Conservation (phyloP, 129 eudicot genomes). For the Artemisia tridentata region DNA sequence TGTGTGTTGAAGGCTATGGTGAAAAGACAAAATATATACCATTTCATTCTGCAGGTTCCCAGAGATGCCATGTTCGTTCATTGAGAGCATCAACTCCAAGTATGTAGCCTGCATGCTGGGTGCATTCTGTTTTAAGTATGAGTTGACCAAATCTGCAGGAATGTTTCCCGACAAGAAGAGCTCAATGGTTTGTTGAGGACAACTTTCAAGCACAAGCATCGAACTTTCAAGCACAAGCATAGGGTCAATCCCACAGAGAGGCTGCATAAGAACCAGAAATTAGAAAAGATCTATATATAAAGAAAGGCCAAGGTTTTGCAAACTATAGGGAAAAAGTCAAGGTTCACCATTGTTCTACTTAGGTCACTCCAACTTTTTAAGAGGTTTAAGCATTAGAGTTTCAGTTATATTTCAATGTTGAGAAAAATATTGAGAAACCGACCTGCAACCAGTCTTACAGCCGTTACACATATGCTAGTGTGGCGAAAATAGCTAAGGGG, state of each 20-base stretch:
- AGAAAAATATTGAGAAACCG: no score
- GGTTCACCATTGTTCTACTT: no score
- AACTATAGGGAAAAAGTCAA: no score
- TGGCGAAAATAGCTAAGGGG: no score
- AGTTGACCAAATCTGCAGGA: slow-evolving; percentile 88
- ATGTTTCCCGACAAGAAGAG: slow-evolving; percentile 90
- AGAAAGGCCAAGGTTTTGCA: no score
- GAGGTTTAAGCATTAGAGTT: no score
- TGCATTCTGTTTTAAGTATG: slow-evolving; percentile 92
- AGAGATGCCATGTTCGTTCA: slow-evolving; percentile 85
- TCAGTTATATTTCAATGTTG: no score
- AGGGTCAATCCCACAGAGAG: slow-evolving; percentile 91
- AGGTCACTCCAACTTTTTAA: no score
- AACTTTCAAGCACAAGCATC: slow-evolving; percentile 94
- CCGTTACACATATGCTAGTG: no score
- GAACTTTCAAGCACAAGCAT: slow-evolving; percentile 96
- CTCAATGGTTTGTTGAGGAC: slow-evolving; percentile 91
- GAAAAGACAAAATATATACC: slow-evolving; percentile 43
- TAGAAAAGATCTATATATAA: no score
- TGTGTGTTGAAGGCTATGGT: not conserved
- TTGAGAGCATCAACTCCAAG: slow-evolving; percentile 84
- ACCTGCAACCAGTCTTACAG: no score
- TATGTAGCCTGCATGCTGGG: slow-evolving; percentile 96
- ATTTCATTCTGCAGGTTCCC: slow-evolving; percentile 98
- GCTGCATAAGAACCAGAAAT: slow-evolving; percentile 55